Base-by-base conservation (phyloP, 1,284 basidiomycete species). In the Tremellales sp. region DNA sequence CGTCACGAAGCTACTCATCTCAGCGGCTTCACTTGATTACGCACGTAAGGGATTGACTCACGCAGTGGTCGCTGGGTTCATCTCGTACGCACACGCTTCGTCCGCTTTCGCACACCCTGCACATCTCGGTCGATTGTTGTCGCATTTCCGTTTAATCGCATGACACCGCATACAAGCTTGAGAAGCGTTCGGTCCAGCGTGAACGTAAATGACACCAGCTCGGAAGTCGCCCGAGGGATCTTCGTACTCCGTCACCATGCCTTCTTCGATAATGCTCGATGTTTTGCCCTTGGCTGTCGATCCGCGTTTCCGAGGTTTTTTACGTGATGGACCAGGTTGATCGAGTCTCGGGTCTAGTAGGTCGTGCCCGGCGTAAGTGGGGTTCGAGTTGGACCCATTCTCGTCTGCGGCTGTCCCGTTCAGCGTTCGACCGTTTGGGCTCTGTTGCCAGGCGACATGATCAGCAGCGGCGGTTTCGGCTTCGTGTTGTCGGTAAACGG, bases 161-260 rank as follows among this genome's bases (percentile, higher is more conserved):
- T 71, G 68, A 42, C 68, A 71, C 35, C 68, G 46, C 13, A 69
- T 61, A 42, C 68, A 71, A 10, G 68, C 68, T 48, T 71, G 68
- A 6, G 64, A 63, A 2, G 61, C 60, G 4, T 60, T 61, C 43
- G 62, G 57, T 3, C 62, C 62, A 5, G 68, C 65, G 37, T 69
- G 67, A 3, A 68, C 53, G 41, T 65, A 71, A 2, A 71, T 62
- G 12, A 64, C 64, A 10, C 68, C 68, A 4, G 55, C 42, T 17
- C 59, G 53, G 21, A 52, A 56, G 48, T 71, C 67, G 1, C 60
- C 61, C 15, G 57, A 54, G 12, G 61, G 54, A 44, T 64, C 60
- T 31, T 59, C 62, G 40, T 58, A 64, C 41, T 64, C 67, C 24
- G 60, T 51, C 31, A 64, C 58, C 15, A 17, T 36, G 22, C 56